Conservation (phyloP, 2,329 filamentous ascomycete genomes). For the Macrophomina phaseolina region DNA sequence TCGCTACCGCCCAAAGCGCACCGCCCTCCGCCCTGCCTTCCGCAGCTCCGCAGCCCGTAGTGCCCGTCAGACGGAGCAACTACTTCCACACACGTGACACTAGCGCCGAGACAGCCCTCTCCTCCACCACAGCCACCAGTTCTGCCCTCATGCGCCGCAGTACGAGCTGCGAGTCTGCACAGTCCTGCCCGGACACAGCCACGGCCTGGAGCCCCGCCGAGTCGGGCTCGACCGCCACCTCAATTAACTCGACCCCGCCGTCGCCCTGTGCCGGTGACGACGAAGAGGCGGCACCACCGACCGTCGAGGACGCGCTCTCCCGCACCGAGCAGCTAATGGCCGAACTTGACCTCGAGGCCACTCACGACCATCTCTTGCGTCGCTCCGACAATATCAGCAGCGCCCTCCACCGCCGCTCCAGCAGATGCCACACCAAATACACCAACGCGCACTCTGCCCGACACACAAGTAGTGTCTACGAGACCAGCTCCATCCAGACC, state of each 20-base stretch:
- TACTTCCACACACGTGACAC: constrained; percentile 12
- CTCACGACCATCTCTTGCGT: not conserved
- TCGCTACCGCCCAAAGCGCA: not conserved
- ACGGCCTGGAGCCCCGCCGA: constrained; percentile 2
- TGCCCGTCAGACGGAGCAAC: not conserved
- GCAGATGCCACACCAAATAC: not conserved
- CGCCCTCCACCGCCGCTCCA: not conserved
- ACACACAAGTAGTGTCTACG: not conserved
- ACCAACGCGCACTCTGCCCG: not conserved
- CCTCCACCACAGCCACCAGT: not conserved
- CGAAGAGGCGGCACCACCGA: not conserved
- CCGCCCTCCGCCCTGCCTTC: not conserved
- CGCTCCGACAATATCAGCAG: not conserved
- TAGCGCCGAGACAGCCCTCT: not conserved
- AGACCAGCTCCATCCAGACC: not conserved
- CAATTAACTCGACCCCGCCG: not conserved
- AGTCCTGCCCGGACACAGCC: not conserved
- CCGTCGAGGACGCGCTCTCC: constrained; percentile 5
- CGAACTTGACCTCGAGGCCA: constrained; percentile 20
- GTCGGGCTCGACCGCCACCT: constrained; percentile 12
- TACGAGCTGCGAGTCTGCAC: constrained; percentile 1
- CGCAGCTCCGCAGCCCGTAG: not conserved
- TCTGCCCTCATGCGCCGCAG: constrained; percentile 5
- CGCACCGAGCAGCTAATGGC: constrained; percentile 25
- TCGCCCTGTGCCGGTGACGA: not conserved